Conservation (phyloP, 2,329 filamentous ascomycete species). For the Tolypocladium tundrense region DNA sequence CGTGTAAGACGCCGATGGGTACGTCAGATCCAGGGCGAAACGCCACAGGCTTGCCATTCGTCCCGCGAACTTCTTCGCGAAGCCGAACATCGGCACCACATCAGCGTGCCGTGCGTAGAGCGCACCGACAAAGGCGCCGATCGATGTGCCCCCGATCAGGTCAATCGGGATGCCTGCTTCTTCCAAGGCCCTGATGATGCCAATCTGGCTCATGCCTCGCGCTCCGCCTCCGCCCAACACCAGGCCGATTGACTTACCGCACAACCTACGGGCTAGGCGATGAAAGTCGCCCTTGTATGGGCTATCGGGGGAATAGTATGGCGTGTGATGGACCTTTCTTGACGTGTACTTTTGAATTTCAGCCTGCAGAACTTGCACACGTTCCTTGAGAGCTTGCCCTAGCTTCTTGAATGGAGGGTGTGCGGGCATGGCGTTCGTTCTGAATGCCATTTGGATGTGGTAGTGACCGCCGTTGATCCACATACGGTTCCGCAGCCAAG, state of each 20-base stretch:
- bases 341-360: slow-evolving; percentile 98
- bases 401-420: slow-evolving; percentile 68
- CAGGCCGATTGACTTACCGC: slow-evolving; percentile 87
- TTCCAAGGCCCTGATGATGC: slow-evolving; percentile 88
- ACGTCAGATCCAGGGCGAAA: slow-evolving; percentile 93
- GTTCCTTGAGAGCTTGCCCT: slow-evolving; percentile 77
- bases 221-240: slow-evolving; percentile 92
- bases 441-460: slow-evolving; percentile 92
- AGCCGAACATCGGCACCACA: slow-evolving; percentile 90
- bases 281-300: slow-evolving; percentile 97
- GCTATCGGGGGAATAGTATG: slow-evolving; percentile 82
- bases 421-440: slow-evolving; percentile 63
- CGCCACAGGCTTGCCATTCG: slow-evolving; percentile 99
- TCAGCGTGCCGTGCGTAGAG: slow-evolving; percentile 94
- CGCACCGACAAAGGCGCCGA: slow-evolving; percentile 89
- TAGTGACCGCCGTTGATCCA: slow-evolving; percentile 99
- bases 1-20: slow-evolving; percentile 92
- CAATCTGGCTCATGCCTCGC: slow-evolving; percentile 82
- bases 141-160: slow-evolving; percentile 89
- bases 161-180: slow-evolving; percentile 95
- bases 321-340: slow-evolving; percentile 76
- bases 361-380: slow-evolving; percentile 88
- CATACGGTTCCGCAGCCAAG: slow-evolving; percentile 84
- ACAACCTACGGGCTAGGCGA: slow-evolving; percentile 76
- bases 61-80: slow-evolving; percentile 93